Conservation (phyloP, 352 stramenopile species). For the Phytophthora cryptogea region DNA sequence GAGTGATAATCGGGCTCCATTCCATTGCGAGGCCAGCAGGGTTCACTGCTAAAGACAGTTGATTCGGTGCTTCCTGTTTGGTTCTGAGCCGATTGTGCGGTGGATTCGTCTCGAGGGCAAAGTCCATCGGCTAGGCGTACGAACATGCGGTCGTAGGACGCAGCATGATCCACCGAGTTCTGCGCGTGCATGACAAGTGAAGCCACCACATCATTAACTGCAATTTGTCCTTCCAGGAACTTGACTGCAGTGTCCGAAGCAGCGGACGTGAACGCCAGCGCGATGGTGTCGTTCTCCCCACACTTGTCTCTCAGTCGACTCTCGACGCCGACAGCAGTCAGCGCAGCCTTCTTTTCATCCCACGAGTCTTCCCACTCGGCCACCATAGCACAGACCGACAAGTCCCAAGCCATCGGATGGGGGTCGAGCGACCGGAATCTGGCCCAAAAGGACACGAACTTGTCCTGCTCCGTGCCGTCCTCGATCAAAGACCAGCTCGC, state of each 20-base stretch:
- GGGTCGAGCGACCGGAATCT: conserved; percentile 29
- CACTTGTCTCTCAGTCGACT: conserved; percentile 18
- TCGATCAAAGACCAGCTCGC: conserved; percentile 23
- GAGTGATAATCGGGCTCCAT: background rate
- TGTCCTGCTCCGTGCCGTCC: conserved; percentile 17
- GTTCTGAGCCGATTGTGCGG: background rate
- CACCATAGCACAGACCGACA: conserved; percentile 33
- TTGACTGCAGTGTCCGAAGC: conserved; percentile 12
- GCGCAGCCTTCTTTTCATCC: conserved; percentile 12
- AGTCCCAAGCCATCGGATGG: background rate
- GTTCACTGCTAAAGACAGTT: conserved; percentile 21
- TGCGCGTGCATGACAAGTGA: conserved; percentile 22
- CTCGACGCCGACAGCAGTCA: conserved; percentile 20
- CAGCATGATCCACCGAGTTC: conserved; percentile 11
- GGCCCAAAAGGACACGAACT: conserved; percentile 31
- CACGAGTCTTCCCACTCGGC: conserved; percentile 32
- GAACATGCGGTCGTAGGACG: conserved; percentile 31
- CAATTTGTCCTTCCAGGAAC: conserved; percentile 25
- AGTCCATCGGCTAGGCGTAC: conserved; percentile 25
- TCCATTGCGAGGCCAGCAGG: conserved; percentile 21
- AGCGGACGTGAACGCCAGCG: conserved; percentile 32
- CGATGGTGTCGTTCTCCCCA: conserved; percentile 35
- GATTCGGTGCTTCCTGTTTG: conserved; percentile 16
- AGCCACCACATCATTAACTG: conserved; percentile 17
- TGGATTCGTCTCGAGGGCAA: conserved; percentile 33